Evolutionary conservation across 2,329 filamentous ascomycete species (phyloP).

Genomic region (Paraphaeosphaeria sporulosa): DNA sequence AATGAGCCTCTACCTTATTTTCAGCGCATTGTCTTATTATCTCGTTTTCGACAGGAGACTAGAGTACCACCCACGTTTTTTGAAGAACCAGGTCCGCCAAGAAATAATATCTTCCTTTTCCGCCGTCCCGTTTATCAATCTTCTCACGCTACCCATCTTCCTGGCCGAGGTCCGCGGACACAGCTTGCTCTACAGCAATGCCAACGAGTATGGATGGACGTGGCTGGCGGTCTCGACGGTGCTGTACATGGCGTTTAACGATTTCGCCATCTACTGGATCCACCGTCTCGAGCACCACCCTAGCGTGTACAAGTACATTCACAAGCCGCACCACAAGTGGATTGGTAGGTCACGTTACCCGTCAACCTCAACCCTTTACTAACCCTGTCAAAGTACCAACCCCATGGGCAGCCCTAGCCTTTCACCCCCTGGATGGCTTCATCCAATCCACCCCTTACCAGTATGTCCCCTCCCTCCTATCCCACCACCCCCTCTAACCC

Average conservation of each 20-base stretch:
- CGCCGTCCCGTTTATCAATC: constrained; percentile 55
- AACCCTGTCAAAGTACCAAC: constrained; percentile 49
- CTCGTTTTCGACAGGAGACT: constrained; percentile 54
- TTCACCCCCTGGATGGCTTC: constrained; percentile 58
- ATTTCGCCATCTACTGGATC: constrained; percentile 59
- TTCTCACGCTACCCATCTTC: constrained; percentile 57
- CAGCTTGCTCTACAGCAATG: constrained; percentile 52
- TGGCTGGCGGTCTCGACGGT: constrained; percentile 52
- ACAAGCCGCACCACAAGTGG: constrained; percentile 61
- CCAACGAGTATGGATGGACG: constrained; percentile 40
- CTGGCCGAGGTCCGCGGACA: constrained; percentile 58
- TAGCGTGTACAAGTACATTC: constrained; percentile 56
- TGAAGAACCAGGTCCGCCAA: constrained; percentile 57
- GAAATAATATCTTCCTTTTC: constrained; percentile 55
- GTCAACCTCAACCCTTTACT: neutral
- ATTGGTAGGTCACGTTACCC: constrained; percentile 47
- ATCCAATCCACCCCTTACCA: constrained; percentile 59
- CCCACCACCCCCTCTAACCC: constrained; percentile 3
- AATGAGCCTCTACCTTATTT: constrained; percentile 24
- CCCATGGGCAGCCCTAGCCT: constrained; percentile 57
- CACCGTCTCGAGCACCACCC: constrained; percentile 58
- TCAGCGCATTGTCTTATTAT: constrained; percentile 28
- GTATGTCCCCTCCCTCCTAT: constrained; percentile 35
- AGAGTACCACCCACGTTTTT: constrained; percentile 58
- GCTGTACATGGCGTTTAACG: constrained; percentile 58